phyloP scores from a whole-genome alignment of 176 grass and related monocot genomes.

The Triticum dicoccoides region DNA sequence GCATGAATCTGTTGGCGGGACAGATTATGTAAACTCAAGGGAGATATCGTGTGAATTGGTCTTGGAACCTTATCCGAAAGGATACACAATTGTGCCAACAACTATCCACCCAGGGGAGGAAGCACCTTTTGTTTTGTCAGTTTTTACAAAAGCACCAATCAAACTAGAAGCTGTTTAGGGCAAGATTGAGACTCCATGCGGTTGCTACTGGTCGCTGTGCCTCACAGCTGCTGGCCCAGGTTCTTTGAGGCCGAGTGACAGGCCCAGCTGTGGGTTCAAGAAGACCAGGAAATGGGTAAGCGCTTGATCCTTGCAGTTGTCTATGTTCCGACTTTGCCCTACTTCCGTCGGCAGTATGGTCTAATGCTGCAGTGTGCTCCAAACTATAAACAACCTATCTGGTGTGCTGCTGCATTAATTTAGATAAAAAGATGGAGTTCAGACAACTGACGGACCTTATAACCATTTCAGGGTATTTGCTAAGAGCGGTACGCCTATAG shows the following conservation, averaged over 20 bases:
- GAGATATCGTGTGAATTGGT: slow-evolving; percentile 98
- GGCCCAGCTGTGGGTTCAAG: slow-evolving; percentile 30
- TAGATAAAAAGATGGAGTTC: slow-evolving; percentile 9
- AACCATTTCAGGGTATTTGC: slow-evolving; percentile 42
- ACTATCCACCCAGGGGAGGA: slow-evolving; percentile 98
- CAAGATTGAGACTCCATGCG: slow-evolving; percentile 23
- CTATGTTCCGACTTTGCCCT: not conserved
- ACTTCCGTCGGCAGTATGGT: not conserved
- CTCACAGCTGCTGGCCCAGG: slow-evolving; percentile 25
- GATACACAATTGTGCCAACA: slow-evolving; percentile 98
- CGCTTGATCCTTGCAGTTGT: not conserved
- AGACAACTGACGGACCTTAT: not conserved
- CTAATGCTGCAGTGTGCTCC: not conserved
- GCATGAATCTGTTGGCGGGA: slow-evolving; percentile 95
- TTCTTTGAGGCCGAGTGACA: not conserved
- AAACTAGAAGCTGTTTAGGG: slow-evolving; percentile 86
- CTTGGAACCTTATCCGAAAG: slow-evolving; percentile 94
- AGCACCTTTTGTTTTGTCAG: slow-evolving; percentile 97
- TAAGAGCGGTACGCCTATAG: slow-evolving; percentile 16
- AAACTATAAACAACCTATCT: not conserved
- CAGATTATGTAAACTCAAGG: slow-evolving; percentile 97
- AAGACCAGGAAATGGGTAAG: slow-evolving; percentile 33
- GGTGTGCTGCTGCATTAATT: not conserved
- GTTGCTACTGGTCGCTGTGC: slow-evolving; percentile 17
- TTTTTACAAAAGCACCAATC: slow-evolving; percentile 97